Conservation (phyloP, 495 filamentous ascomycete species). For the Neurospora tetrasperma region DNA sequence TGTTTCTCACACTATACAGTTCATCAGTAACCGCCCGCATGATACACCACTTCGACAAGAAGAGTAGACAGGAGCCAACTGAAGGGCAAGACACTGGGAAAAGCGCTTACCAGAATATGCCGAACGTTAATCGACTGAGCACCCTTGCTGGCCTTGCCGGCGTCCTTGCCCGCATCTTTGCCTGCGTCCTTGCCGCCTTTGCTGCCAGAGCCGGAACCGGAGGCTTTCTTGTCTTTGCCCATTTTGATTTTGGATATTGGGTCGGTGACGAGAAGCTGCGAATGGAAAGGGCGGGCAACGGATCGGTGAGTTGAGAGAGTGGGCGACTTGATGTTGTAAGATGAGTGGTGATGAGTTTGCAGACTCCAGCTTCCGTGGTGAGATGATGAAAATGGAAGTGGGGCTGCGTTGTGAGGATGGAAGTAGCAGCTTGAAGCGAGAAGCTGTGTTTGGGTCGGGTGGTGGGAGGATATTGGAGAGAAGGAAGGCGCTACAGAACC, state of each 20-base stretch:
- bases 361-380: neutral
- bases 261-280: neutral
- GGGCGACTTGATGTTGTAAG: neutral
- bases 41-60: neutral
- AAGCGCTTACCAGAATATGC: slow-evolving; percentile 56
- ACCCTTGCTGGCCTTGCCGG: slow-evolving; percentile 48
- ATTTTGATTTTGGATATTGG: slow-evolving; percentile 2
- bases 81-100: neutral
- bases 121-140: slow-evolving; percentile 75
- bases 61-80: neutral
- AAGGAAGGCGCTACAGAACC: neutral
- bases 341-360: neutral
- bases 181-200: slow-evolving; percentile 35
- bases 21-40: neutral
- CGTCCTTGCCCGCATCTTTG: slow-evolving; percentile 38
- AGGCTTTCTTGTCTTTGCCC: slow-evolving; percentile 22
- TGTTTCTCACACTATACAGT: slow-evolving; percentile 68
- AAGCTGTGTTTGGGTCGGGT: neutral
- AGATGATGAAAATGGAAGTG: slow-evolving; percentile 5
- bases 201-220: slow-evolving; percentile 44
- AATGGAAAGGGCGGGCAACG: neutral
- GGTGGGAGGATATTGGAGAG: neutral
- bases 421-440: too few relatives aligned
- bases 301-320: neutral
- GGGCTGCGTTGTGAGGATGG: neutral